Conservation (phyloP, 2,329 filamentous ascomycete species). For the Epichloe scottii region DNA sequence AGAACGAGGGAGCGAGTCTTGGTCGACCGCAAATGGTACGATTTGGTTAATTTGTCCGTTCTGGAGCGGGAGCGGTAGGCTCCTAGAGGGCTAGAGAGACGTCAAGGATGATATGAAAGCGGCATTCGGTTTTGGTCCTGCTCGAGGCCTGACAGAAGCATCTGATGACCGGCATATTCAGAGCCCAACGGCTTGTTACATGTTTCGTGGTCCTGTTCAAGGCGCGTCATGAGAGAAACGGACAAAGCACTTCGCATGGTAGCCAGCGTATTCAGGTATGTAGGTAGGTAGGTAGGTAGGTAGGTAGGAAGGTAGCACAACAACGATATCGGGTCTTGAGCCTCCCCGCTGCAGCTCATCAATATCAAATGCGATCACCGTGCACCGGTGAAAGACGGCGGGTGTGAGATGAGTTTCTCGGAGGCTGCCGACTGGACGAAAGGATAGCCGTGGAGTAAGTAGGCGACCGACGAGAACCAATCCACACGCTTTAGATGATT, state of each 20-base stretch:
- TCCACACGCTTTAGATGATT: background rate
- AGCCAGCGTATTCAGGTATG: too few species aligned
- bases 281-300: too few species aligned
- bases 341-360: too few species aligned
- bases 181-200: too few species aligned
- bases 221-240: background rate
- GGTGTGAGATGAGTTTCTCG: background rate
- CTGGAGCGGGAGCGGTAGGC: conserved; percentile 26
- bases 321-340: too few species aligned
- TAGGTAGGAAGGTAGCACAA: too few species aligned
- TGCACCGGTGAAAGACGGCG: too few species aligned
- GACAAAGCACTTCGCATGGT: background rate
- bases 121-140: background rate
- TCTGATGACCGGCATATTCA: background rate
- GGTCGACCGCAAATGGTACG: conserved; percentile 28
- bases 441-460: background rate
- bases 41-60: conserved; percentile 23
- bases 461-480: background rate
- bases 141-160: background rate
- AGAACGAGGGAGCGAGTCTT: conserved; percentile 28
- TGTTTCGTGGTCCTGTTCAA: too few species aligned
- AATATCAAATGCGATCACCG: background rate
- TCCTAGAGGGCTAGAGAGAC: conserved; percentile 3
- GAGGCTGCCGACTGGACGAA: background rate
- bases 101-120: background rate